Percentiles rank a stretch among this genome's conserved stretches.
Evolutionary conservation across 78 protist genomes (phyloP).

Genomic region (Dictyostelium capitatum): DNA sequence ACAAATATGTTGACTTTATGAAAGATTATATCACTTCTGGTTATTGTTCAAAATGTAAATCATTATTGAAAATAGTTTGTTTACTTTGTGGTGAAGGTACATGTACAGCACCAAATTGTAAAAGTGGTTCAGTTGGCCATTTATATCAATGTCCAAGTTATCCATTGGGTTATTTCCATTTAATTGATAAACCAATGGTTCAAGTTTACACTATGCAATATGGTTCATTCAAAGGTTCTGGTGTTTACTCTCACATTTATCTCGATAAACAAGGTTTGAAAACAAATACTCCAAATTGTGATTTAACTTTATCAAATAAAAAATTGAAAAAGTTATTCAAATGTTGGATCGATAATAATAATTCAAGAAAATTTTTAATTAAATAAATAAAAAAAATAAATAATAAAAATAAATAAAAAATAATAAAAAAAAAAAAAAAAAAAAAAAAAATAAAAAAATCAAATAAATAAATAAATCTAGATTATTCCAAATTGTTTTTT

Average conservation of each 20-base stretch:
- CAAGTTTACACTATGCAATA: slow-evolving; percentile 36
- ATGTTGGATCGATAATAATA: slow-evolving; percentile 45
- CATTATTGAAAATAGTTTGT: slow-evolving; percentile 40
- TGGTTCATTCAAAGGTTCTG: slow-evolving; percentile 17
- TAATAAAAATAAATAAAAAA: neutral
- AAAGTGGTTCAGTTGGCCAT: slow-evolving; percentile 26
- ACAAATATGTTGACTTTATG: slow-evolving; percentile 31
- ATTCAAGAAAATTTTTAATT: slow-evolving; percentile 47
- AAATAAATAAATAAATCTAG: no score
- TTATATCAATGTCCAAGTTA: slow-evolving; percentile 31
- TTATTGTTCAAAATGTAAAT: slow-evolving; percentile 39
- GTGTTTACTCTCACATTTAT: neutral
- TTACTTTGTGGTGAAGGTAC: slow-evolving; percentile 34
- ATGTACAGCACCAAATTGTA: slow-evolving; percentile 45
- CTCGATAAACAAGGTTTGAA: slow-evolving; percentile 4
- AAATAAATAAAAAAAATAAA: neutral
- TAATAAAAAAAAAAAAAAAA: neutral
- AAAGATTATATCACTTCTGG: slow-evolving; percentile 12
- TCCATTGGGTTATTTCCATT: slow-evolving; percentile 33
- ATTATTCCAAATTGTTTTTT: no score
- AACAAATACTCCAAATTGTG: neutral
- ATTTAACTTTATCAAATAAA: slow-evolving; percentile 10
- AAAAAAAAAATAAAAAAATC: slow-evolving; percentile 8
- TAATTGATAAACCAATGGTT: slow-evolving; percentile 43
- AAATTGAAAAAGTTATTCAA: slow-evolving; percentile 53